These are phyloP conservation scores for Ostreobium quekettii DNA, from an alignment of 139 green algal genomes.

Conservation along the genomic window DNA sequence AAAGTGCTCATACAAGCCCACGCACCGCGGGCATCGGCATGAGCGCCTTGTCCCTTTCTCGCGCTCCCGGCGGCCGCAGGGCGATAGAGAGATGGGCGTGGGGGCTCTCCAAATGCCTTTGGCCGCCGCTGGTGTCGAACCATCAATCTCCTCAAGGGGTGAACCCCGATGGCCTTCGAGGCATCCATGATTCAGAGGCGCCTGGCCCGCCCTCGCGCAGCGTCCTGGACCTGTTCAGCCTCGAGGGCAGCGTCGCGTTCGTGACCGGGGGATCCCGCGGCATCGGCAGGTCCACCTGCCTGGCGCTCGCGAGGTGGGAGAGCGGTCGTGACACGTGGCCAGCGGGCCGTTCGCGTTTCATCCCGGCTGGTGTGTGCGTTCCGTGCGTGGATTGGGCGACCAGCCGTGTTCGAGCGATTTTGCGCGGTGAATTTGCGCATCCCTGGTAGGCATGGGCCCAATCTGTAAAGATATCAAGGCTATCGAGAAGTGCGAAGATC, in stretches of 20 bases:
- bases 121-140: background rate
- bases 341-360: no score
- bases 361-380: no score
- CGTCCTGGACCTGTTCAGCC: background rate
- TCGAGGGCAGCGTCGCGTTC: constrained; percentile 5
- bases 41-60: background rate
- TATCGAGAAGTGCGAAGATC: no score
- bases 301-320: constrained; percentile 12
- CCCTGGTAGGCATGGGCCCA: no score
- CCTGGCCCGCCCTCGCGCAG: background rate
- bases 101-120: background rate
- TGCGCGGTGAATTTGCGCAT: no score
- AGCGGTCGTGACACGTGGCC: no score
- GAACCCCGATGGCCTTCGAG: background rate
- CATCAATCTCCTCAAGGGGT: background rate
- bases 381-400: no score
- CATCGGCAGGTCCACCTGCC: constrained; percentile 7
- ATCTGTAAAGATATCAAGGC: no score
- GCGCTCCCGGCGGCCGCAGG: background rate
- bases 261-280: constrained; percentile 1
- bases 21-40: no score
- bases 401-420: no score
- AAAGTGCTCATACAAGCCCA: no score
- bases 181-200: background rate
- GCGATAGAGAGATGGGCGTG: background rate